Evolutionary conservation across 1,139 yeast species (phyloP).

Genomic region (Candida sojae): DNA sequence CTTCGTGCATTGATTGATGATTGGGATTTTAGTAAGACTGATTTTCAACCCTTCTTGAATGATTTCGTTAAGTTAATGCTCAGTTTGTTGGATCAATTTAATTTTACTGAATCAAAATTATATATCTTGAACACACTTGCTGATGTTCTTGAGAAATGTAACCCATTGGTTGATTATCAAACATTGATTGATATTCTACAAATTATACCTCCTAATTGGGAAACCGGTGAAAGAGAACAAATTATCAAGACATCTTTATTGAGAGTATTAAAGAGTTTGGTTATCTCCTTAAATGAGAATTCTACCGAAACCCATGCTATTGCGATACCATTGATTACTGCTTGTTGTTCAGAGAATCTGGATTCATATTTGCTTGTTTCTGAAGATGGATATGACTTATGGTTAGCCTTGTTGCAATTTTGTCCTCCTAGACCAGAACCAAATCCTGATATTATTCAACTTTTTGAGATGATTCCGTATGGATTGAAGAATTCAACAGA

Average conservation of each 20-base stretch:
- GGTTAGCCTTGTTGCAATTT: constrained; percentile 72
- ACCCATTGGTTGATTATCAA: constrained; percentile 56
- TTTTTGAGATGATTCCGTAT: constrained; percentile 51
- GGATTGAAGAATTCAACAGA: constrained; percentile 72
- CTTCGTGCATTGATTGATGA: constrained; percentile 73
- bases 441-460: constrained; percentile 32
- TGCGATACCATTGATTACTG: constrained; percentile 65
- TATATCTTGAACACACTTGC: constrained; percentile 69
- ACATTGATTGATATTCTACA: constrained; percentile 56
- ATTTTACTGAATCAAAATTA: constrained; percentile 72
- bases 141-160: constrained; percentile 63
- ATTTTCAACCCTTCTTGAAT: constrained; percentile 66
- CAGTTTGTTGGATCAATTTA: constrained; percentile 44
- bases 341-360: constrained; percentile 62
- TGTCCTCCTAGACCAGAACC: constrained; percentile 28
- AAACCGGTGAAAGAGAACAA: constrained; percentile 56
- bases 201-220: constrained; percentile 78
- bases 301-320: constrained; percentile 63
- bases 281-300: constrained; percentile 61
- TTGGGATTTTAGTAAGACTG: constrained; percentile 76
- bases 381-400: constrained; percentile 88
- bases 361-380: constrained; percentile 63
- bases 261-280: constrained; percentile 66
- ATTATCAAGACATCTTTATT: constrained; percentile 73
- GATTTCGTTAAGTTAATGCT: constrained; percentile 53